Evolutionary conservation across 495 filamentous ascomycete species (phyloP), one percentile per base, ranked within the genome.

Genomic region (Neurospora sp.): DNA sequence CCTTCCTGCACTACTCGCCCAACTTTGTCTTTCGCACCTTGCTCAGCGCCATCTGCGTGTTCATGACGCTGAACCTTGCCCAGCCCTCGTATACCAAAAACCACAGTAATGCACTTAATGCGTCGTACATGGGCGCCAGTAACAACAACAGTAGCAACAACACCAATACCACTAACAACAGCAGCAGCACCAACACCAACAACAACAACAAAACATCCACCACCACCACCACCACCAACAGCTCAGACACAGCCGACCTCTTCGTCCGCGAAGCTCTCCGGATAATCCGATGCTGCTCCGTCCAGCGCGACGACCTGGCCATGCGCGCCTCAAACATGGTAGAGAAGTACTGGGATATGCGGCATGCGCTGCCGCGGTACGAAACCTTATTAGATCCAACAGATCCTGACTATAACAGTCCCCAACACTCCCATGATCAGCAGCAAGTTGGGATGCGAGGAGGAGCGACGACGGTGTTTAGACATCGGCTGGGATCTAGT

Each of bases 1-100:
- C 75, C 20, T 82, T 84, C 70, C 73, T 85, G 17, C 76, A 75
- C 42, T 80, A 84, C 78, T 75, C 82, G 0, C 80, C 83, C 12
- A 80, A 83, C 74, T 82, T 81, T 72, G 78, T 84, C 69, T 82
- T 82, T 72, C 81, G 83, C 22, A 78, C 80, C 14, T 72, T 84
- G 20, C 59, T 80, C 37, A 75, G 73, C 37, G 81, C 83, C 6
- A 74, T 73, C 22, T 81, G 81, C 71, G 78, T 84, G 68, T 72
- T 83, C 45, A 79, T 81, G 76, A 80, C 81, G n/a, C 71, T 84
- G 8, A 76, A 82, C 14, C 78, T 81, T 8, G 27, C 53, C 6
- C 53, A 65, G 27, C 53, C 53, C 27, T 27, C 53, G 31, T 65
- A 65, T 35, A 35, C 53, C 3, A 65, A 65, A 4, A 65, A 65